Evolutionary conservation across 257 asterid species (phyloP), one percentile per base, ranked within the genome.

Genomic region (Primulina huaijiensis): DNA sequence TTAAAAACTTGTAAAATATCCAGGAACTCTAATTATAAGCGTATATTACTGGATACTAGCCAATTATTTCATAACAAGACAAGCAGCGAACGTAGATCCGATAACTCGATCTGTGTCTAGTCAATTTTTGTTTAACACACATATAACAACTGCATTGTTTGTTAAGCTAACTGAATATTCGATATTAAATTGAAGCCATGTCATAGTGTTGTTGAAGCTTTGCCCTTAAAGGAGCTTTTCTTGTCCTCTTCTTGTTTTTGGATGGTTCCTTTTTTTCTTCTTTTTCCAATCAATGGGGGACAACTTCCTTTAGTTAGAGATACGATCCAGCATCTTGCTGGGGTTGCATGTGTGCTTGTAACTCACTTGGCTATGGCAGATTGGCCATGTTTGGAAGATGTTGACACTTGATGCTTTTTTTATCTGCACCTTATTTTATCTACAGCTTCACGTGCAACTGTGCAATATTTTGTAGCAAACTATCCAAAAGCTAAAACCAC

Each of bases 251-350:
- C 55, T 66, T 74, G 80, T 71, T 68, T 70, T 79, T 81, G 84
- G 84, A 38, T 38, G 12, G 12, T 38, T 38, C 4, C 3, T 3
- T 10, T 10, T 38, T 11, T 40, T 2, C 17, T 40, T 40, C 17
- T 40, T 40, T 11, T 11, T 40, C 17, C 52, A 11, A 75, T 70
- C 61, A 75, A 70, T 70, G 80, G 74, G 80, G 74, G 89, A 81
- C 93, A 76, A 65, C 82, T 78, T 77, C 77, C 79, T 76, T 82
- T 80, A 71, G 79, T 74, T 81, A 80, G 75, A 90, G 80, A 72
- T 83, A 84, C 55, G 70, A 75, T 76, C 75, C 58, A 80, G 72
- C 82, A 75, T 55, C 71, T 71, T 72, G 80, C 77, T 72, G 55
- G 75, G 85, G 76, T 69, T 68, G 76, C 71, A 60, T 72, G 37